Conservation (phyloP, 805 yeast species). For the Schwanniomyces sp. region DNA sequence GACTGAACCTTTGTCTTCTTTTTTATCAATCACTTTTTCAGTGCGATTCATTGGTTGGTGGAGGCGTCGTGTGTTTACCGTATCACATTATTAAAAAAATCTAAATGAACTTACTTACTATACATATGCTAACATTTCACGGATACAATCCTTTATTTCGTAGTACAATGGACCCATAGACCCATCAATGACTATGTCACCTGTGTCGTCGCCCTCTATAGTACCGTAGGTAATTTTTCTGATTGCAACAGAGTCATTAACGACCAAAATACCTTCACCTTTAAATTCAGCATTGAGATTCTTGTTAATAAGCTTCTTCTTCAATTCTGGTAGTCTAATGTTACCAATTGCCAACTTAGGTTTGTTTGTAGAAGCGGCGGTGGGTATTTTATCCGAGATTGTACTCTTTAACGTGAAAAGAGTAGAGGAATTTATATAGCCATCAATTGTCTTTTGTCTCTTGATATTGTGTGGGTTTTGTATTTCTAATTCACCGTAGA, state of each 20-base stretch:
- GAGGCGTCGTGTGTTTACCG: background rate
- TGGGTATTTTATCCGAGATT: background rate
- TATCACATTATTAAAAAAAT: background rate
- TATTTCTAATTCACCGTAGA: constrained; percentile 62
- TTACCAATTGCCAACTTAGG: constrained; percentile 80
- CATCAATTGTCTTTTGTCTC: constrained; percentile 19
- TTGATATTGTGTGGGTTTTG: constrained; percentile 13
- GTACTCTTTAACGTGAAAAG: constrained; percentile 26
- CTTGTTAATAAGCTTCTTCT: constrained; percentile 53
- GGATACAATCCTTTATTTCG: constrained; percentile 68
- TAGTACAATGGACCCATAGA: constrained; percentile 72
- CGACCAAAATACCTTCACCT: constrained; percentile 90
- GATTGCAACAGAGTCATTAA: constrained; percentile 74
- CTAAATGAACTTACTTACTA: constrained; percentile 20
- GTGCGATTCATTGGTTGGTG: constrained; percentile 4
- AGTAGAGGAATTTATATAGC: constrained; percentile 29
- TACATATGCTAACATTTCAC: constrained; percentile 74
- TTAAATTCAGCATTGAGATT: constrained; percentile 82
- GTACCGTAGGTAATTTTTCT: constrained; percentile 55
- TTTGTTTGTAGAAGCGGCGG: constrained; percentile 7
- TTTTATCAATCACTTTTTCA: constrained; percentile 2
- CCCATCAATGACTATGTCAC: constrained; percentile 86
- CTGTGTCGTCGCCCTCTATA: constrained; percentile 54
- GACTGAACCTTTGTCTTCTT: background rate
- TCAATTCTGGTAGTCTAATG: constrained; percentile 76